phyloP scores from a whole-genome alignment of 805 yeast genomes.

The Teunomyces pallodes region DNA sequence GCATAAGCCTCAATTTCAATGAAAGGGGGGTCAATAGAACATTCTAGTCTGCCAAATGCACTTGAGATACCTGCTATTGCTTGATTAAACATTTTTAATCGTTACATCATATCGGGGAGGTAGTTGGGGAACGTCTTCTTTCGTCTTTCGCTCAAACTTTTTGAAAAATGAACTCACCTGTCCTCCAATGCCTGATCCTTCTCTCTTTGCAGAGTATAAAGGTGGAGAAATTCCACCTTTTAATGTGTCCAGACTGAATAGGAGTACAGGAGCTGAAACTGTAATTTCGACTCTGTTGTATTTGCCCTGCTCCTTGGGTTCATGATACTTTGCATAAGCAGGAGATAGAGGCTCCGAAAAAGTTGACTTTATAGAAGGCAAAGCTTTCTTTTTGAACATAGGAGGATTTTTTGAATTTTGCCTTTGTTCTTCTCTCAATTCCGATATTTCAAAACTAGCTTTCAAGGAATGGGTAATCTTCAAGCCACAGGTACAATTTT shows the following conservation, averaged over 20 bases:
- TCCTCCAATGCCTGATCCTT: background rate
- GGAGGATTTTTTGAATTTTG: conserved; percentile 5
- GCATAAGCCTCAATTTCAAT: background rate
- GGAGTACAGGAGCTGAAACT: conserved; percentile 11
- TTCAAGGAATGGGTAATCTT: conserved; percentile 9
- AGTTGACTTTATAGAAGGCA: background rate
- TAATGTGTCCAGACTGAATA: conserved; percentile 9
- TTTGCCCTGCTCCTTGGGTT: background rate
- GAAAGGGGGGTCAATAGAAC: no score
- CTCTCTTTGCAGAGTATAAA: conserved; percentile 3
- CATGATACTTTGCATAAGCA: background rate
- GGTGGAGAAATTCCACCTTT: conserved; percentile 14
- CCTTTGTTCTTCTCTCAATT: conserved; percentile 2
- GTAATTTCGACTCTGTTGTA: conserved; percentile 12
- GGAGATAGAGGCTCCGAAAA: background rate
- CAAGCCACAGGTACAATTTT: conserved; percentile 7
- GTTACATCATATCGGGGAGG: background rate
- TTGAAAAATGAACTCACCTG: background rate
- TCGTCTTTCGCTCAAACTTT: background rate
- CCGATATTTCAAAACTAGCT: conserved; percentile 10
- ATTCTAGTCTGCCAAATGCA: no score
- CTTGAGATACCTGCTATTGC: no score
- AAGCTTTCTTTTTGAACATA: background rate
- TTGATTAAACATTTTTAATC: no score
- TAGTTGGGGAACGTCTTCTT: background rate